phyloP scores from a whole-genome alignment of 495 filamentous ascomycete species.

The Bryoglossum gracile region DNA sequence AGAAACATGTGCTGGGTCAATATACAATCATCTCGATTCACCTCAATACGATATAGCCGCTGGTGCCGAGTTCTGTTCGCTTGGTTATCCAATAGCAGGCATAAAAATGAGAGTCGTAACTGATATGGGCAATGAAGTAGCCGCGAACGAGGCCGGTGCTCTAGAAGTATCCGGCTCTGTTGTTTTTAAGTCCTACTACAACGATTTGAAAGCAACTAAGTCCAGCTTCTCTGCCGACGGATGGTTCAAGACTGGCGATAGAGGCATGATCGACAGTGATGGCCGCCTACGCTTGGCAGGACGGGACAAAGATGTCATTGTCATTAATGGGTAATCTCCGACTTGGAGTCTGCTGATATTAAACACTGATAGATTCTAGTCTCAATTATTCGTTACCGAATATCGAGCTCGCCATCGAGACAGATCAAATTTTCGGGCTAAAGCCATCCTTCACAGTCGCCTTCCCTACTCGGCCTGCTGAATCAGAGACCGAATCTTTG shows the following conservation, averaged over 20 bases:
- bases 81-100: slow-evolving; percentile 25
- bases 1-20: slow-evolving; percentile 31
- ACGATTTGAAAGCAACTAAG: slow-evolving; percentile 53
- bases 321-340: no score
- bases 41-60: slow-evolving; percentile 71
- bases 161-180: slow-evolving; percentile 70
- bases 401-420: slow-evolving; percentile 37
- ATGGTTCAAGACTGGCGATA: slow-evolving; percentile 78
- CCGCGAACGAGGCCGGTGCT: slow-evolving; percentile 48
- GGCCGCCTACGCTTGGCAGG: slow-evolving; percentile 65
- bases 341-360: no score
- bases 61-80: slow-evolving; percentile 72
- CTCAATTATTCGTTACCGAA: slow-evolving; percentile 39
- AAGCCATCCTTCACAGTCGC: slow-evolving; percentile 2
- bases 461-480: slow-evolving; percentile 27
- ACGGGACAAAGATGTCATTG: slow-evolving; percentile 79
- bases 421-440: slow-evolving; percentile 22
- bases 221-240: slow-evolving; percentile 62
- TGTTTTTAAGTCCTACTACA: slow-evolving; percentile 69
- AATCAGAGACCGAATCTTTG: slow-evolving; percentile 31
- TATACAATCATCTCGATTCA: slow-evolving; percentile 44
- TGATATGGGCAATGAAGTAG: slow-evolving; percentile 35
- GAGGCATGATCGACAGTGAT: slow-evolving; percentile 43
- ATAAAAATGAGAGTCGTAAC: slow-evolving; percentile 28
- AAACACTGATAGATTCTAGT: no score